Evolutionary conservation across 441 rosid species (phyloP), one percentile per base, ranked within the genome.

Genomic region (Kokia cookei): DNA sequence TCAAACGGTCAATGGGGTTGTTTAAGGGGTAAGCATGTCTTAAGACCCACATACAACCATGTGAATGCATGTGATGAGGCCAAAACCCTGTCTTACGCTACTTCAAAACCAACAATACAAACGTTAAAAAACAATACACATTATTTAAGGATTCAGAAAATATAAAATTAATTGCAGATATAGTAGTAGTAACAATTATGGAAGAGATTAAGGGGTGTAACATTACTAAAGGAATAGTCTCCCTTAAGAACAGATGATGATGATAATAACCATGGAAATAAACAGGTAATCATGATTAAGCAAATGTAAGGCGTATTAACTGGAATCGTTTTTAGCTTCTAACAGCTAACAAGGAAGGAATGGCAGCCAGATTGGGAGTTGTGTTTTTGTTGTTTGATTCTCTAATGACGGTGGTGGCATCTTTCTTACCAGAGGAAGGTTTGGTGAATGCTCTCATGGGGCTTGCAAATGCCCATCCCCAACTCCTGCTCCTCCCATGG

Each of bases 381-480:
- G 86, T 71, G 78, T 79, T 88, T 70, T 84, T 86, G 75, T 63
- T 78, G 22, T 83, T 83, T 45, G 87, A 69, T 77, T 84, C 88
- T 80, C 89, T 79, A 17, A 81, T 86, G 13, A 40, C 45, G 26
- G 63, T 86, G 15, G 29, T 65, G 11, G 51, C 76, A 15, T 78
- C 93, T 80, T 86, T 88, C 75, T 86, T 91, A 5, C 89, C 90
- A 22, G 87, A 77, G 47, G 83, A 74, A 11, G 88, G 82, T 71
- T 79, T 85, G 54, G 76, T 70, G 45, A 95, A 89, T 42, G 97
- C 98, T 82, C 98, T 89, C 94, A 91, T 90, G 0, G 99, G 99
- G 68, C 96, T 91, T 1, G 99, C 93, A 43, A 93, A 89, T 11
- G 97, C 90, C 97, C 97, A 91, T 37, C 87, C 88, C 97, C 98